Percentiles rank a stretch among this genome's conserved stretches.
Evolutionary conservation across 2,329 filamentous ascomycete species (phyloP).

Genomic region (Botrytis byssoidea): DNA sequence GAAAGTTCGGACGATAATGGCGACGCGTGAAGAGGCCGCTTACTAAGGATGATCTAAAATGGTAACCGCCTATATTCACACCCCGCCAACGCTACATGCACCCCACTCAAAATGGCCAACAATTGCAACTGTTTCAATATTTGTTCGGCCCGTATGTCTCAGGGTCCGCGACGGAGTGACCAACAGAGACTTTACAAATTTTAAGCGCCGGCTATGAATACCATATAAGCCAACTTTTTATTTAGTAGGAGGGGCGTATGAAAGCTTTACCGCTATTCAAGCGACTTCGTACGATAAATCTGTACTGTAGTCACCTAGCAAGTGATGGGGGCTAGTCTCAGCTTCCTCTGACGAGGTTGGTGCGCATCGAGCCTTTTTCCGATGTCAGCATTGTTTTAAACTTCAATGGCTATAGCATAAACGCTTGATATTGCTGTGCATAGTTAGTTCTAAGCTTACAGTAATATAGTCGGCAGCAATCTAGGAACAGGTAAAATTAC

Average conservation of each 20-base stretch:
- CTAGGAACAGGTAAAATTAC: background rate
- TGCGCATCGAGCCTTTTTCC: background rate
- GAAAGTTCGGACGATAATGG: background rate
- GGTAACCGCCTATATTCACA: background rate
- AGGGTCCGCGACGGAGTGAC: background rate
- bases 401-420: too few relatives aligned
- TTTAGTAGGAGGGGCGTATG: background rate
- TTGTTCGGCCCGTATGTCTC: background rate
- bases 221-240: background rate
- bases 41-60: background rate
- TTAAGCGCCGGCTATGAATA: constrained; percentile 12
- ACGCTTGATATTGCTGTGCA: background rate
- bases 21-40: background rate
- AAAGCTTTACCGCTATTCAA: background rate
- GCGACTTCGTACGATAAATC: background rate
- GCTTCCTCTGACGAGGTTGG: background rate
- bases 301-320: background rate
- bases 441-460: background rate
- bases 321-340: background rate
- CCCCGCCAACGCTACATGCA: background rate
- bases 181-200: background rate
- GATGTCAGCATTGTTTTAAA: background rate
- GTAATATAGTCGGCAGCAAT: background rate
- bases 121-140: background rate
- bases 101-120: background rate